A percentile compares a stretch with the other conserved stretches of the same genome.
These are phyloP conservation scores for Lactarius tabidus DNA, from an alignment of 768 basidiomycete species.

Conservation along the genomic window DNA sequence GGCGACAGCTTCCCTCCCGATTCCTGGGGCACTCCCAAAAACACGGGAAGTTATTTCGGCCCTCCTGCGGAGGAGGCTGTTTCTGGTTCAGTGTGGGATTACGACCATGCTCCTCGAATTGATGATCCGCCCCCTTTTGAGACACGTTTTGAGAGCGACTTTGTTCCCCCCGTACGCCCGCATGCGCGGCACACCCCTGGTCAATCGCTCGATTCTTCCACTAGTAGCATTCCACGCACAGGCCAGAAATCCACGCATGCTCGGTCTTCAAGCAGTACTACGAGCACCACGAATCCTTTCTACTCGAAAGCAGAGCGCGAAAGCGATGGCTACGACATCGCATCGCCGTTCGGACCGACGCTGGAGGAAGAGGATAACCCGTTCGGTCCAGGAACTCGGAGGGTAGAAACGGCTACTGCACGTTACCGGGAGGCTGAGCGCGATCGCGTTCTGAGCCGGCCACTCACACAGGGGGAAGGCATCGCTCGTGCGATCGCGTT, in stretches of 20 bases:
- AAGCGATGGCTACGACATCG: constrained; percentile 8
- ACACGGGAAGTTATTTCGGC: constrained; percentile 55
- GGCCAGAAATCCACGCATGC: constrained; percentile 7
- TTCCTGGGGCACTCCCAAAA: constrained; percentile 52
- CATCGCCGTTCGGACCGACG: constrained; percentile 14
- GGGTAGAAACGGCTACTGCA: constrained; percentile 1
- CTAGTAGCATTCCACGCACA: background rate
- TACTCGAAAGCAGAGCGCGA: constrained; percentile 11
- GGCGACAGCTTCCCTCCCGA: constrained; percentile 54
- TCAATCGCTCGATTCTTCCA: constrained; percentile 8
- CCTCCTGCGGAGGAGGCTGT: constrained; percentile 27
- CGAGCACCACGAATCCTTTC: constrained; percentile 10
- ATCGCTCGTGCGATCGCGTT: constrained; percentile 70
- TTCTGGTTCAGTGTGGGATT: constrained; percentile 25
- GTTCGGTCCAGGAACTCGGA: constrained; percentile 9
- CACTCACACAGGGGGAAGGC: constrained; percentile 53
- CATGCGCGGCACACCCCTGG: constrained; percentile 8
- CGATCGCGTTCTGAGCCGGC: constrained; percentile 42
- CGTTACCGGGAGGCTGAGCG: constrained; percentile 17
- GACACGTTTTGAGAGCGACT: constrained; percentile 22
- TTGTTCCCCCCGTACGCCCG: constrained; percentile 12
- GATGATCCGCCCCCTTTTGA: constrained; percentile 21
- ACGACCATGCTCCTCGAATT: constrained; percentile 21
- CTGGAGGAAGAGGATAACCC: constrained; percentile 21
- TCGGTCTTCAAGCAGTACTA: constrained; percentile 11